Base-by-base conservation (phyloP, 176 grass and related monocot species). In the Carex parvula region DNA sequence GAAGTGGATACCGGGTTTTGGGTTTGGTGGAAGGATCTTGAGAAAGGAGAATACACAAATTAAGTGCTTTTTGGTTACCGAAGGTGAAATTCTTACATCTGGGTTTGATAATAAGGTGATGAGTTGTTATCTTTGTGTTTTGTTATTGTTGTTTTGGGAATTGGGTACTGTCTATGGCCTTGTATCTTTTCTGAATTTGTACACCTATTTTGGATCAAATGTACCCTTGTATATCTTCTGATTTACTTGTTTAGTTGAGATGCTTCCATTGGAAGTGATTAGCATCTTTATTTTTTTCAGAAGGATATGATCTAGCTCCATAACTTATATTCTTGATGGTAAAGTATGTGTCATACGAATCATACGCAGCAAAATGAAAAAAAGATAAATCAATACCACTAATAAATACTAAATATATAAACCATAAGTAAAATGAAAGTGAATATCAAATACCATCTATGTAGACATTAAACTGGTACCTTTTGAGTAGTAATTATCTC, bases 91-190 rank as follows among this genome's bases (percentile, higher is more conserved):
- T 73, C 52, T 93, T 37, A 95, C 96, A 64, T 93, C 96, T 71
- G 96, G 86, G 2, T 98, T 90, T 89, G 96, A 98, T 80, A 95
- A 98, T 88, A 98, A 90, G 96, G 96, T 98, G 61, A 93, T 82
- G 20, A 44, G 73, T 65, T 63, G 17, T 61, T 63, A 22, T 50
- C 44, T 65, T 18, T 65, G 60, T 46, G 29, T 41, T 39, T 56
- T 56, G 10, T 30, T 77, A 22, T 77, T 77, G 21, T 77, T 77
- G 21, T 77, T 50, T 32, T 56, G 24, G 50, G 22, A 77, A 54
- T 76, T 54, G 46, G 21, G 5, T 8, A 24, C 48, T 76, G 13
- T 76, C 22, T 55, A 44, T 18, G 73, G 12, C 13, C 24, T 15
- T 81, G 48, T 56, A 56, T 1, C 46, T 32, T 29, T 71, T 15